A percentile compares a stretch with the other conserved stretches of the same genome.
Conservation (phyloP, 495 filamentous ascomycete species). For the Schizothecium vesticola region DNA sequence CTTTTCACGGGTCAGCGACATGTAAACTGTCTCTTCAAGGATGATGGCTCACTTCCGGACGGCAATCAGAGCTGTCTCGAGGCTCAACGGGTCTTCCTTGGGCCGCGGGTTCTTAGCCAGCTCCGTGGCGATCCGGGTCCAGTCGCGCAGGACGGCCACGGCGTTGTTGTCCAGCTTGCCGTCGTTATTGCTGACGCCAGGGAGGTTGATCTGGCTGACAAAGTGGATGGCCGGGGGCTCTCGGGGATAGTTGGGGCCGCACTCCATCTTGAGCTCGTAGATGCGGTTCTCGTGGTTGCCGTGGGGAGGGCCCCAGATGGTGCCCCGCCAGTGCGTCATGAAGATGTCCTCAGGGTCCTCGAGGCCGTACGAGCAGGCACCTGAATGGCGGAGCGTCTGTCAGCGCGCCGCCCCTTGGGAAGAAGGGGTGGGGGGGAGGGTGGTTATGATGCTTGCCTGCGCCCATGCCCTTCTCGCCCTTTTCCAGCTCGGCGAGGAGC, state of each 20-base stretch:
- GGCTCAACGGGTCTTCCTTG: slow-evolving; percentile 32
- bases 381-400: slow-evolving; percentile 40
- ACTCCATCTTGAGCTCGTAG: slow-evolving; percentile 96
- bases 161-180: slow-evolving; percentile 83
- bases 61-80: slow-evolving; percentile 51
- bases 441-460: slow-evolving; percentile 73
- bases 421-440: too few relatives aligned
- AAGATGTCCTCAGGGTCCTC: slow-evolving; percentile 91
- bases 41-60: slow-evolving; percentile 21
- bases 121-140: slow-evolving; percentile 86
- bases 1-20: slow-evolving; percentile 42
- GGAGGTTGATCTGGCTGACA: slow-evolving; percentile 88
- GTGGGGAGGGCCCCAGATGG: slow-evolving; percentile 96
- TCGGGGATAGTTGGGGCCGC: slow-evolving; percentile 84
- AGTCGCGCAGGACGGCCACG: slow-evolving; percentile 75
- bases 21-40: too few relatives aligned
- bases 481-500: slow-evolving; percentile 94
- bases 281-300: slow-evolving; percentile 97
- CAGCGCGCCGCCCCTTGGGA: not conserved
- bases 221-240: slow-evolving; percentile 84
- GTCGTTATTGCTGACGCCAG: slow-evolving; percentile 73
- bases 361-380: slow-evolving; percentile 94
- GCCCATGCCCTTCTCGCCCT: slow-evolving; percentile 94
- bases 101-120: slow-evolving; percentile 46
- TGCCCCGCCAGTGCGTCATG: slow-evolving; percentile 98